A percentile compares a stretch with the other conserved stretches of the same genome.
Conservation (phyloP, 179 eudicot genomes). For the Silene noctiflora region DNA sequence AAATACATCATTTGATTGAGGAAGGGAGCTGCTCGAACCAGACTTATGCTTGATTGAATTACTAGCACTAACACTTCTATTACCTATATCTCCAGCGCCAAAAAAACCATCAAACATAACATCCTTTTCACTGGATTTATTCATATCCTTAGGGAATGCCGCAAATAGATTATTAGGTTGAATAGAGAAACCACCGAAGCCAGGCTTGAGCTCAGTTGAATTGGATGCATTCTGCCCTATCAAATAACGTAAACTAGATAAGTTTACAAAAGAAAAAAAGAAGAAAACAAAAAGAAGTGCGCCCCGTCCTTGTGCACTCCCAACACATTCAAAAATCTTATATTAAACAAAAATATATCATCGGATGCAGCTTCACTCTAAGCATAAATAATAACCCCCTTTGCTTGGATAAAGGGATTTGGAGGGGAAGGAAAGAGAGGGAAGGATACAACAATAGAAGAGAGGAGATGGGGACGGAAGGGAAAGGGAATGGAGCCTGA, state of each 20-base stretch:
- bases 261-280: neutral
- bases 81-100: slow-evolving; percentile 24
- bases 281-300: neutral
- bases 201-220: slow-evolving; percentile 31
- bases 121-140: slow-evolving; percentile 27
- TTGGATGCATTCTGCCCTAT: slow-evolving; percentile 40
- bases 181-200: slow-evolving; percentile 23
- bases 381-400: neutral
- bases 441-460: no score
- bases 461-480: no score
- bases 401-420: neutral
- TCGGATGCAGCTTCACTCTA: neutral
- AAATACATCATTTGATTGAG: slow-evolving; percentile 1
- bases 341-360: neutral
- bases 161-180: slow-evolving; percentile 42
- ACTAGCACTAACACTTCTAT: slow-evolving; percentile 25
- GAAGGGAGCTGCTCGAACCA: neutral
- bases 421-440: no score
- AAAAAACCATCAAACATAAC: slow-evolving; percentile 22
- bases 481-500: no score
- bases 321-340: neutral
- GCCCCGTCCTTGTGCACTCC: neutral
- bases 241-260: slow-evolving; percentile 12
- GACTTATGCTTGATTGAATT: neutral
- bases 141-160: slow-evolving; percentile 15